A percentile compares a stretch with the other conserved stretches of the same genome.
Conservation (phyloP, 176 grass and related monocot genomes). For the Triticum monococcum region DNA sequence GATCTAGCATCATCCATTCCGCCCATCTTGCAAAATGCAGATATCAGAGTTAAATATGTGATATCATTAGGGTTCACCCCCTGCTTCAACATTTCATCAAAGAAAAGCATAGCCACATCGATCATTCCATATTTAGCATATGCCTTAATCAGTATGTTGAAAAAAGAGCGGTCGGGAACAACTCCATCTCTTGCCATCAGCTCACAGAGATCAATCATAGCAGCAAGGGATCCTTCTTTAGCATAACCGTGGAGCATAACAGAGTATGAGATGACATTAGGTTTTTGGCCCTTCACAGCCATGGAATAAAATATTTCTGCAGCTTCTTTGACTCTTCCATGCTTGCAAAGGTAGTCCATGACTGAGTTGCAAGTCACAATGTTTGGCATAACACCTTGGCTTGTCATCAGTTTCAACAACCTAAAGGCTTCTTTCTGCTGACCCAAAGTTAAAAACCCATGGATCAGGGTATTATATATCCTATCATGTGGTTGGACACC, state of each 20-base stretch:
- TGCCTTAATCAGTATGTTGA: not conserved
- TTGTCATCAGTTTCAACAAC: constrained; percentile 32
- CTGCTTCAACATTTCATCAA: not conserved
- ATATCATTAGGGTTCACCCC: not conserved
- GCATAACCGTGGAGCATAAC: not conserved
- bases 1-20: not conserved
- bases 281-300: not conserved
- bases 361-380: not conserved
- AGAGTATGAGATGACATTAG: not conserved
- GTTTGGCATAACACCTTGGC: not conserved
- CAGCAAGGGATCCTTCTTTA: not conserved
- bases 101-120: not conserved
- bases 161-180: no score
- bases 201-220: not conserved
- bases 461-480: constrained; percentile 18
- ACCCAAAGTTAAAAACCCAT: not conserved
- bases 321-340: not conserved
- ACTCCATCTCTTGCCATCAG: not conserved
- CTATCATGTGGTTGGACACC: not conserved
- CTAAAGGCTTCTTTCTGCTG: not conserved
- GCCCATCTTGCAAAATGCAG: not conserved
- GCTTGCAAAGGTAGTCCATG: constrained; percentile 2
- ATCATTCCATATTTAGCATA: not conserved
- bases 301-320: not conserved
- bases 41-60: not conserved